Evolutionary conservation across 108 stramenopile species (phyloP).

Genomic region (Nitzschia inconspicua): DNA sequence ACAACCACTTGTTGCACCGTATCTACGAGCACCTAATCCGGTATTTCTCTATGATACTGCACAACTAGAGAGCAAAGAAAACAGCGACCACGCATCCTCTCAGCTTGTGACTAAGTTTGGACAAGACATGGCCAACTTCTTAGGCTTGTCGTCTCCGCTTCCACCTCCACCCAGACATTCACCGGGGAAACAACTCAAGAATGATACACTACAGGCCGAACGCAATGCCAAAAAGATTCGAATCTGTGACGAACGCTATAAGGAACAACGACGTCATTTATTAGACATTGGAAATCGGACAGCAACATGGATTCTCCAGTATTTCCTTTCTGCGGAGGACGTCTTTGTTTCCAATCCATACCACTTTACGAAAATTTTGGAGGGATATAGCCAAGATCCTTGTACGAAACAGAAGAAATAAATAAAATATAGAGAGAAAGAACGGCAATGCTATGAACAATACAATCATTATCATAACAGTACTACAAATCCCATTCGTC

Average conservation of each 20-base stretch:
- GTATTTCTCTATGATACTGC: conserved; percentile 22
- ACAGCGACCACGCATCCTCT: too few species aligned
- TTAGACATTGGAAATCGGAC: neutral
- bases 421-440: too few species aligned
- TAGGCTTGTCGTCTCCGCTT: too few species aligned
- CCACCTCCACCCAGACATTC: too few species aligned
- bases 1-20: too few species aligned
- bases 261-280: neutral
- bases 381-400: neutral
- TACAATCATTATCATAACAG: too few species aligned
- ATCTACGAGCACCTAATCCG: too few species aligned
- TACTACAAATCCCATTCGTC: too few species aligned
- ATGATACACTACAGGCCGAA: neutral
- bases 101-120: conserved; percentile 1
- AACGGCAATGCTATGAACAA: too few species aligned
- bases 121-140: conserved; percentile 15
- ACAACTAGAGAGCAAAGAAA: conserved; percentile 7
- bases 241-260: neutral
- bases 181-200: neutral
- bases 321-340: neutral
- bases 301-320: neutral
- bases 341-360: neutral
- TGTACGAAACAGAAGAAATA: too few species aligned
- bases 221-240: conserved; percentile 7
- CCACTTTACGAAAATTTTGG: conserved; percentile 1